Percentiles rank a stretch among this genome's conserved stretches.
phyloP scores from a whole-genome alignment of 768 basidiomycete species.

The Roridomyces roridus region DNA sequence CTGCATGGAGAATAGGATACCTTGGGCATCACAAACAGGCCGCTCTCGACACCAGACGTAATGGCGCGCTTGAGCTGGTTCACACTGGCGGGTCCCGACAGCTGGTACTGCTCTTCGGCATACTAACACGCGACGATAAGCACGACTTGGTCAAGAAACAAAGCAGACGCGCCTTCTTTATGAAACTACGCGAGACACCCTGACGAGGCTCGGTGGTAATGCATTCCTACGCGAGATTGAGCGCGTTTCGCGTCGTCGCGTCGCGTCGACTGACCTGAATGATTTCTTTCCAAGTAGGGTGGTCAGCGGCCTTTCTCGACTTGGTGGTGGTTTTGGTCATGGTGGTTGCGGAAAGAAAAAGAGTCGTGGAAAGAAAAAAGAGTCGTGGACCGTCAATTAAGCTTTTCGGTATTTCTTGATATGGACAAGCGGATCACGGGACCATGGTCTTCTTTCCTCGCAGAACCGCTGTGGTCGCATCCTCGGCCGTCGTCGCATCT shows the following conservation, averaged over 20 bases:
- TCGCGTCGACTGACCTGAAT: slow-evolving; percentile 42
- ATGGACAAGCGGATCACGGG: too few relatives aligned
- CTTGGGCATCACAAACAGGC: slow-evolving; percentile 44
- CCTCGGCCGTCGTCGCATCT: slow-evolving; percentile 9
- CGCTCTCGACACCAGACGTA: slow-evolving; percentile 63
- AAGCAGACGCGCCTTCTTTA: slow-evolving; percentile 75
- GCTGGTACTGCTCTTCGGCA: slow-evolving; percentile 81
- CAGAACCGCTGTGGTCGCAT: too few relatives aligned
- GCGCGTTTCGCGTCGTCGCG: background rate
- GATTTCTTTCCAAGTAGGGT: slow-evolving; percentile 63
- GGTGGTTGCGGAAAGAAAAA: too few relatives aligned
- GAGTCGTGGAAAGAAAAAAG: background rate
- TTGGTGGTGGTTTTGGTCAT: background rate
- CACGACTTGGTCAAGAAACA: background rate
- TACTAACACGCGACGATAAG: slow-evolving; percentile 52
- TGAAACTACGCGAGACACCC: slow-evolving; percentile 77
- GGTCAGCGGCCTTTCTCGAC: slow-evolving; percentile 29
- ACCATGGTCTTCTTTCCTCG: too few relatives aligned
- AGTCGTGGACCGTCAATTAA: background rate
- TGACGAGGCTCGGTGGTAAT: slow-evolving; percentile 69
- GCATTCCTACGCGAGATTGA: slow-evolving; percentile 60
- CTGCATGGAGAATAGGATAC: background rate
- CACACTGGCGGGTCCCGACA: slow-evolving; percentile 70
- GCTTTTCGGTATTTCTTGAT: too few relatives aligned
- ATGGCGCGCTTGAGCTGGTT: slow-evolving; percentile 77